Base-by-base conservation (phyloP, 352 stramenopile species). In the Pythium rishiriense region DNA sequence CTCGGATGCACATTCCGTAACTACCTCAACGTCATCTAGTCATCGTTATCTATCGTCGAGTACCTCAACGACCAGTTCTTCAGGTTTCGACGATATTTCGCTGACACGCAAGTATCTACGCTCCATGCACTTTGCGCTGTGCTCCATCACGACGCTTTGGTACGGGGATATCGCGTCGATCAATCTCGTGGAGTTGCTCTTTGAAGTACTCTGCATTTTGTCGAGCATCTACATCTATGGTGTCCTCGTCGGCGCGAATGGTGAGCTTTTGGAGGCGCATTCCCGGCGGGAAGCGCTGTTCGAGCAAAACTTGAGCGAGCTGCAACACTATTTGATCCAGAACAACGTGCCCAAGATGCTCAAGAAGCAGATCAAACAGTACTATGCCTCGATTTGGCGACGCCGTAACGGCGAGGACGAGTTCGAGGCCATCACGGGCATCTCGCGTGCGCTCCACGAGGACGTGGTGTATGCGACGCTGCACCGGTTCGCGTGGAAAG, bases 141-240 rank as follows among this genome's bases (percentile, higher is more conserved):
- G 78, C 17, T 89, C 81, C 1, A 88, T 92, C 50, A 86, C 83
- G 14, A 89, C 81, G 4, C 66, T 90, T 3, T 92, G 81, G 43
- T 89, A 90, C 39, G 83, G 75, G 3, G 83, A 92, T 31, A 86
- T 90, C 26, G 42, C 81, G 14, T 89, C 81, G 3, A 84, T 89
- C 70, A 92, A 90, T 46, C 31, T 87, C 3, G 31, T 81, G 26
- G 83, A 90, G 45, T 45, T 89, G n/a, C 66, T 84, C 1, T 69
- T 73, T 0, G 83, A 92, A 43, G 80, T 90, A 24, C 53, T 29
- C 0, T 80, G 87, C 31, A 87, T 86, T 9, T 56, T 90, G 0
- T 75, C 63, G 61, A 85, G 78, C 43, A 90, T 89, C 22, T 92
- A 92, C 67, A 83, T 90, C 39, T 90, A 85, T 37, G 83, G 83